These are phyloP conservation scores for Tetracladium setigerum DNA, from an alignment of 495 filamentous ascomycete species.

Conservation along the genomic window DNA sequence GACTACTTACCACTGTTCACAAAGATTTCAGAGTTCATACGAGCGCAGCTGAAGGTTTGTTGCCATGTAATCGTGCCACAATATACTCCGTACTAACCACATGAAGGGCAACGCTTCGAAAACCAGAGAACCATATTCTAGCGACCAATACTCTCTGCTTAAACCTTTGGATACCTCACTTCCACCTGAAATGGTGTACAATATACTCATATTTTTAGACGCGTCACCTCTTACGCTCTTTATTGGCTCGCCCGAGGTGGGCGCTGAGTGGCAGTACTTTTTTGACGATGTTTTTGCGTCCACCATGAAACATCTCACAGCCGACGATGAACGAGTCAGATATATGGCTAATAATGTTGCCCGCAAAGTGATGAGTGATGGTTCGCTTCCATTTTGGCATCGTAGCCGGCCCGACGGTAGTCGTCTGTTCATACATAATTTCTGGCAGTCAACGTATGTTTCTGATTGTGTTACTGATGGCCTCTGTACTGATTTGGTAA, in stretches of 20 bases:
- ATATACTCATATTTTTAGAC: conserved; percentile 44
- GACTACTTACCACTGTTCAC: conserved; percentile 45
- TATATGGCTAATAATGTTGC: conserved; percentile 36
- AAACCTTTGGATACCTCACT: conserved; percentile 8
- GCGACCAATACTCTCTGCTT: conserved; percentile 14
- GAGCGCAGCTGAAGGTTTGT: conserved; percentile 43
- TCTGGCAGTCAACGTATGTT: conserved; percentile 48
- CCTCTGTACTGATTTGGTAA: not conserved
- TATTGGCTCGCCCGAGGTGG: conserved; percentile 28
- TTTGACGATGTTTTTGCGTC: conserved; percentile 42
- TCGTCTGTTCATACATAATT: conserved; percentile 33
- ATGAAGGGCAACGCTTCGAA: conserved; percentile 3
- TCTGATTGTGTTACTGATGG: conserved; percentile 14
- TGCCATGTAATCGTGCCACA: not conserved
- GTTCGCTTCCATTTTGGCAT: conserved; percentile 20
- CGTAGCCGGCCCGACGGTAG: conserved; percentile 14
- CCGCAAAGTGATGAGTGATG: conserved; percentile 35
- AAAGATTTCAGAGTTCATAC: conserved; percentile 45
- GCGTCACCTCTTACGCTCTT: conserved; percentile 45
- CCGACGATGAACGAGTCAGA: conserved; percentile 41
- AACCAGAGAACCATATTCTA: conserved; percentile 12
- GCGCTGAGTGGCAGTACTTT: conserved; percentile 31
- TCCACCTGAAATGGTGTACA: conserved; percentile 32
- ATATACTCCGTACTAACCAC: conserved; percentile 1
- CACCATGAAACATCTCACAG: conserved; percentile 42